These are phyloP conservation scores for Xylaria nigripes DNA, from an alignment of 495 filamentous ascomycete genomes.

Conservation along the genomic window DNA sequence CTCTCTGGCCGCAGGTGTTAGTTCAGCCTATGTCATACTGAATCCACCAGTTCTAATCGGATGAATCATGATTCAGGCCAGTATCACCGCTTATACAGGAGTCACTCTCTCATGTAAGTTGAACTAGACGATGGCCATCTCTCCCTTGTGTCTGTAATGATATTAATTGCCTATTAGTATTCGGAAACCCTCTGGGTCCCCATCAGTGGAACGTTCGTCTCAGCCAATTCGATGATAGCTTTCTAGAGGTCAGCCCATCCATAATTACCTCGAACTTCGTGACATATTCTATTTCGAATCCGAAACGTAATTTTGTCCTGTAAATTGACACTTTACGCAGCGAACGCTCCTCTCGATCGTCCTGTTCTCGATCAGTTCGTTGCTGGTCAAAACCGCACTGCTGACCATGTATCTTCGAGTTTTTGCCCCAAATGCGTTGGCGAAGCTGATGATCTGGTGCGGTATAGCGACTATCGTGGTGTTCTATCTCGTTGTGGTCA, in stretches of 20 bases:
- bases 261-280: neutral
- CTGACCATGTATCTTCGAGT: constrained; percentile 13
- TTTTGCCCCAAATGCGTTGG: constrained; percentile 5
- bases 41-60: neutral
- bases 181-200: constrained; percentile 4
- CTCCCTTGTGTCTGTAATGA: neutral
- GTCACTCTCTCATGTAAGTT: constrained; percentile 9
- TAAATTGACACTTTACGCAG: neutral
- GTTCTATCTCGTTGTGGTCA: constrained; percentile 3
- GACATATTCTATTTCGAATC: neutral
- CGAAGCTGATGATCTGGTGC: constrained; percentile 10
- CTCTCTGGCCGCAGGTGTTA: constrained; percentile 12
- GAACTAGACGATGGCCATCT: neutral
- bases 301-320: neutral
- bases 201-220: constrained; percentile 17
- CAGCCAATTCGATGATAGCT: constrained; percentile 1
- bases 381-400: constrained; percentile 13
- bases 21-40: neutral
- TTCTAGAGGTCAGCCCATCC: neutral
- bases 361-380: constrained; percentile 6
- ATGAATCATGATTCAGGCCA: constrained; percentile 6
- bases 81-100: constrained; percentile 9
- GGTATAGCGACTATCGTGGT: constrained; percentile 5
- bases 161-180: constrained; percentile 4
- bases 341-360: constrained; percentile 2